Evolutionary conservation across 1,284 basidiomycete species (phyloP).

Genomic region (Ceratorhiza oryzae-sativae): DNA sequence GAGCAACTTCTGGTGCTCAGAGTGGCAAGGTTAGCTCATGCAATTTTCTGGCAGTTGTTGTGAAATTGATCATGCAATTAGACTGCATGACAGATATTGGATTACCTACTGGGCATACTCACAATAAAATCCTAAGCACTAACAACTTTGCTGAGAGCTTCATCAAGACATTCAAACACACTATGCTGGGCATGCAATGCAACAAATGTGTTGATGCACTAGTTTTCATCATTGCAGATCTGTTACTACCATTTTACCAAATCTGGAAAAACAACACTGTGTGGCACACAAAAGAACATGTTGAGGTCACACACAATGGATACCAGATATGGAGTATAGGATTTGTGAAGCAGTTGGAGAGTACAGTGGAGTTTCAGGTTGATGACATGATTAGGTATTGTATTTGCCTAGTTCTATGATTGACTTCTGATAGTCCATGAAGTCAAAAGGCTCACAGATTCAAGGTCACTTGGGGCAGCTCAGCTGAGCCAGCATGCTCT

Average conservation of each 20-base stretch:
- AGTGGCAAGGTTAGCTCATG: neutral
- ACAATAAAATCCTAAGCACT: neutral
- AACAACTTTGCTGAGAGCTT: constrained; percentile 5
- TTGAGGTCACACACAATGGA: no score
- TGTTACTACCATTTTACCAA: neutral
- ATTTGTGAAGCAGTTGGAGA: no score
- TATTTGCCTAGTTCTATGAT: no score
- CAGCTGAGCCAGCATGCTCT: no score
- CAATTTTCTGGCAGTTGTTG: neutral
- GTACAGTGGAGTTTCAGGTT: no score
- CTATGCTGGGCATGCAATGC: neutral
- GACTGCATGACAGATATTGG: constrained; percentile 12
- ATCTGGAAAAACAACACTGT: neutral
- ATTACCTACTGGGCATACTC: neutral
- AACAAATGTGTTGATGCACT: constrained; percentile 8
- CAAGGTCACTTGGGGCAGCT: no score
- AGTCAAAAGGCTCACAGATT: no score
- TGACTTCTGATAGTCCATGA: no score
- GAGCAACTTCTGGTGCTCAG: neutral
- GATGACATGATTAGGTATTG: no score
- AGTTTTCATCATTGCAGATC: neutral
- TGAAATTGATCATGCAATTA: neutral
- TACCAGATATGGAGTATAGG: no score
- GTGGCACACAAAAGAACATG: no score
- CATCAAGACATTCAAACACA: constrained; percentile 6